Base-by-base conservation (phyloP, 1,139 yeast species). In the Yamadazyma sp. region DNA sequence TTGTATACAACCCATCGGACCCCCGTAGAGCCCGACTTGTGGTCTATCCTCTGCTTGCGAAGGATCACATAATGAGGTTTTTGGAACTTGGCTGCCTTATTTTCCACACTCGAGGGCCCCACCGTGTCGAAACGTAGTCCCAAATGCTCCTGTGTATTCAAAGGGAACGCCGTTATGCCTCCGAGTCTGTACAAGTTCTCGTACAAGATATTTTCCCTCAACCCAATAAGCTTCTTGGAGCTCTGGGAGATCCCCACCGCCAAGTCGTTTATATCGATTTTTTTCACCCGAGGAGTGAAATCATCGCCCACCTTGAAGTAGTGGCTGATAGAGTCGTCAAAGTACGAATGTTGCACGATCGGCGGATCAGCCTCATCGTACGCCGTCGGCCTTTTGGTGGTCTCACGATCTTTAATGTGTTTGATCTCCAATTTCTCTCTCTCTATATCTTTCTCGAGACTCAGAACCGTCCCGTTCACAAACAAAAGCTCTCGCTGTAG, bases 81-180 rank as follows among this genome's bases (percentile, higher is more conserved):
- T 9, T 51, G 28, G 44, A 57, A 69, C 20, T 40, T 45, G 5
- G 44, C 36, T 6, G 22, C 22, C 8, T 8, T 20, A 8, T 20
- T 20, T 20, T 20, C 22, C 5, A 20, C 22, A 3, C 50, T 40
- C 8, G 42, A 31, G 17, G 53, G 51, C 4, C 67, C 56, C 44
- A 53, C 59, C 3, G 56, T 47, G 39, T 71, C 77, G 43, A 70
- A 69, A 12, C 77, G 50, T 12, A 71, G 34, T 0, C 77, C 77
- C 34, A 69, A 40, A 11, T 60, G 45, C 24, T 58, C 59, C 12
- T 51, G 45, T 31, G 55, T 53, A 39, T 67, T 66, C 33, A 71
- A 46, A 2, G 75, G 73, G 45, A 71, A 71, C 0, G 72, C 70
- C 0, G 77, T 69, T 23, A 66, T 46, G 3, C 76, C 75, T 3